Percentiles rank a stretch among this genome's conserved stretches.
Evolutionary conservation across 345 rosid genomes (phyloP).

Genomic region (Murraya paniculata): DNA sequence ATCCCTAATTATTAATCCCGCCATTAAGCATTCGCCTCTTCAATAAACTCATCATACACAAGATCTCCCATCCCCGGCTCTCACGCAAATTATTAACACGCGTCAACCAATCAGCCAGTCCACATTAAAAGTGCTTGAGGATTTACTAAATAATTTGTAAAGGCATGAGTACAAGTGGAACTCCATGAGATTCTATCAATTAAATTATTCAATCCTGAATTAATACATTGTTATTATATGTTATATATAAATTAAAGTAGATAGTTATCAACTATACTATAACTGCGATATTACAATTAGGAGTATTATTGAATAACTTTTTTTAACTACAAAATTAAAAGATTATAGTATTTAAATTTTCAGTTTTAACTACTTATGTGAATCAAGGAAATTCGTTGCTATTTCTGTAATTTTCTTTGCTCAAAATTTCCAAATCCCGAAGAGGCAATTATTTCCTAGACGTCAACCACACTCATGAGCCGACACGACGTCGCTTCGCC

Average conservation of each 20-base stretch:
- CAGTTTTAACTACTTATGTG: too few species aligned
- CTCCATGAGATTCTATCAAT: too few species aligned
- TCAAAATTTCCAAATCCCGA: neutral
- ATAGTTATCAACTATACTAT: too few species aligned
- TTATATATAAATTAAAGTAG: too few species aligned
- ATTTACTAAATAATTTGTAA: neutral
- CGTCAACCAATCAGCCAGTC: neutral
- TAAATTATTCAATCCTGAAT: too few species aligned
- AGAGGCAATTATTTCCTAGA: neutral
- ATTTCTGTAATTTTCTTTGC: neutral
- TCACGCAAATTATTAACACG: neutral
- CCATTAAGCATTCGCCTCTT: neutral
- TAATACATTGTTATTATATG: too few species aligned
- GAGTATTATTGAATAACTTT: too few species aligned
- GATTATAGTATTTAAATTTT: too few species aligned
- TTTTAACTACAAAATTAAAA: too few species aligned
- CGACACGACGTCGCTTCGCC: neutral
- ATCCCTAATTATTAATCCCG: neutral
- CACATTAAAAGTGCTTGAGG: neutral
- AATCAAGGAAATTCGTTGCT: neutral
- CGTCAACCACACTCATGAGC: too few species aligned
- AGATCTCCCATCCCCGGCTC: neutral
- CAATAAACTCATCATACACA: neutral
- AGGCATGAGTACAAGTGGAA: too few species aligned
- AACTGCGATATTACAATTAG: too few species aligned